Evolutionary conservation across 495 filamentous ascomycete genomes (phyloP), one percentile per base, ranked within the genome.

Genomic region (Penicillium alfredii): DNA sequence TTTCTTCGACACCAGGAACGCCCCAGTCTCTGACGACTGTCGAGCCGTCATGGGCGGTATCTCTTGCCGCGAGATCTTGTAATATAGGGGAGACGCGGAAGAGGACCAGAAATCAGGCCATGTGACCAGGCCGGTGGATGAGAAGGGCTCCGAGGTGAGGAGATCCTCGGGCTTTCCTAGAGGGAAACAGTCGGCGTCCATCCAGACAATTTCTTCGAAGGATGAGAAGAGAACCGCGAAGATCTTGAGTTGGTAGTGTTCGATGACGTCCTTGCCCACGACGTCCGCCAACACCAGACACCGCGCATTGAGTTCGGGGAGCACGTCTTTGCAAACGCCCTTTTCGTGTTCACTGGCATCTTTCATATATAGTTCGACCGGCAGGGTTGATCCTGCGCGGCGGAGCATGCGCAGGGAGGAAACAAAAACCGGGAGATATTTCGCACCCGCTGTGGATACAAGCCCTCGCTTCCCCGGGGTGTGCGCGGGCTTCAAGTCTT

Each of bases 41-140:
- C 63, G 60, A 4, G 47, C 52, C 11, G 57, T 47, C 42, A 70
- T 55, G 0, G 68, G 49, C 0, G 66, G 67, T 4, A 52, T 45
- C 12, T 51, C 46, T 46, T 75, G 59, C 0, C 61, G 63, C 10
- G 77, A 68, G 31, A 82, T 73, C 30, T 54, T 54, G 54, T 67
- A 79, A 53, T 73, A 81, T 17, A 63, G 38, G 0, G 68, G 69
- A 1, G 75, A 74, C 8, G 53, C 60, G 1, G 76, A 74, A 1
- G 66, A 62, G 6, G 56, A 60, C 74, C 76, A 81, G 47, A 78
- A 80, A 45, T 81, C 79, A 4, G 77, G 75, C 76, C 75, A 82
- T 27, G 66, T 68, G 2, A 82, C 69, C 30, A 82, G 49, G 0
- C 76, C 76, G 0, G 61, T 61, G 5, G 65, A 68, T 2, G 46